Percentiles rank a stretch among this genome's conserved stretches.
phyloP scores from a whole-genome alignment of 352 stramenopile species.

The Phytopythium aichiense region DNA sequence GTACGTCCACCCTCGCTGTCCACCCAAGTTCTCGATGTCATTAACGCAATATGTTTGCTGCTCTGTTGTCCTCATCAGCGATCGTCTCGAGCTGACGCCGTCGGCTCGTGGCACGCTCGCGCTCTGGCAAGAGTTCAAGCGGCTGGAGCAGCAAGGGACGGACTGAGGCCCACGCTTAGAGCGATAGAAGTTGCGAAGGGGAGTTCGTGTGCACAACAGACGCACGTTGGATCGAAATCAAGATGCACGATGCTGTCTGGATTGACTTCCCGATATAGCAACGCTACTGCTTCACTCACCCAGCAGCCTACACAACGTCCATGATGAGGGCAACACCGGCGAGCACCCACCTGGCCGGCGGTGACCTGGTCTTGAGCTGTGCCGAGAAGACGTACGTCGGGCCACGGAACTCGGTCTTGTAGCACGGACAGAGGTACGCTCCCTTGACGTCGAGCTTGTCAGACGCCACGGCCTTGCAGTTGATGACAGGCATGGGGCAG shows the following conservation, averaged over 20 bases:
- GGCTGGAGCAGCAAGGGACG: conserved; percentile 9
- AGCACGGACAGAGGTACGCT: conserved; percentile 94
- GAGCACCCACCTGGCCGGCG: conserved; percentile 92
- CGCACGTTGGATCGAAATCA: neutral
- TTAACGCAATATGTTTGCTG: neutral
- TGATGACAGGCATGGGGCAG: conserved; percentile 96
- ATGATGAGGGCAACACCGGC: conserved; percentile 96
- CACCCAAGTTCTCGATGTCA: neutral
- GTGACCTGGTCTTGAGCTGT: conserved; percentile 97
- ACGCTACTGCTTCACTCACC: neutral
- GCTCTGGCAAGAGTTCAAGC: conserved; percentile 40
- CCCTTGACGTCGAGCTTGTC: conserved; percentile 95
- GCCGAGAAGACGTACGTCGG: conserved; percentile 97
- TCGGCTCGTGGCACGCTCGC: conserved; percentile 38
- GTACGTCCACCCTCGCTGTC: conserved; percentile 17
- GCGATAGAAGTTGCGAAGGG: neutral
- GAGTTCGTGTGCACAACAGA: neutral
- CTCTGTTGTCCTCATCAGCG: conserved; percentile 11
- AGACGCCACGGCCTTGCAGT: conserved; percentile 93
- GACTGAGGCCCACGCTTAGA: conserved; percentile 4
- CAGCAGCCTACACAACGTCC: conserved; percentile 52
- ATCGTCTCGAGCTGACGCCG: conserved; percentile 35
- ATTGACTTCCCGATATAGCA: neutral
- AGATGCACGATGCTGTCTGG: neutral
- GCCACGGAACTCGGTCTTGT: conserved; percentile 96